These are phyloP conservation scores for Acorus gramineus DNA, from an alignment of 106 monocot species.

Conservation along the genomic window DNA sequence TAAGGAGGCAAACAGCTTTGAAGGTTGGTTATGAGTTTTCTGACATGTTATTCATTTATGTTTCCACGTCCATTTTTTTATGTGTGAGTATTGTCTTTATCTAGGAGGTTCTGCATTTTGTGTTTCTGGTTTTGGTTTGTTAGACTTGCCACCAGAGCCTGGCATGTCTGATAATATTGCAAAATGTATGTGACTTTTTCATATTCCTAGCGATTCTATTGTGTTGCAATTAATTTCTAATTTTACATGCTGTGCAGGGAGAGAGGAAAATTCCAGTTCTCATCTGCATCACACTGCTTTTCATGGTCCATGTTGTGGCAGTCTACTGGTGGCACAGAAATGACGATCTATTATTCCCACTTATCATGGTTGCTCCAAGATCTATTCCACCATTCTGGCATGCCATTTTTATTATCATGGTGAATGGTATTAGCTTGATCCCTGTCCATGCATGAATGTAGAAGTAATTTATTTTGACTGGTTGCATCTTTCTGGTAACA, in stretches of 20 bases:
- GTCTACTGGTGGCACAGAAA: slow-evolving; percentile 92
- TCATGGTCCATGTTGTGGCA: slow-evolving; percentile 60
- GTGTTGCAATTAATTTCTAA: too few relatives aligned
- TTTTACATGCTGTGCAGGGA: slow-evolving; percentile 36
- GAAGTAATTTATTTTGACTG: too few relatives aligned
- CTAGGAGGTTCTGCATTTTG: neutral
- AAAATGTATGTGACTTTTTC: too few relatives aligned
- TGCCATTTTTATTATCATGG: slow-evolving; percentile 78
- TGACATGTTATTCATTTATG: neutral
- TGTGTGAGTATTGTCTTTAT: neutral
- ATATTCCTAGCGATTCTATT: too few relatives aligned
- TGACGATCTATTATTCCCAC: slow-evolving; percentile 57
- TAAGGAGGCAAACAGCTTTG: slow-evolving; percentile 83
- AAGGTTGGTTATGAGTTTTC: slow-evolving; percentile 34
- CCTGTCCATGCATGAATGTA: too few relatives aligned
- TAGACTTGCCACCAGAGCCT: too few relatives aligned
- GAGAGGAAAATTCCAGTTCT: slow-evolving; percentile 74
- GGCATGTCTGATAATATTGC: too few relatives aligned
- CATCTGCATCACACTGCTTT: slow-evolving; percentile 43
- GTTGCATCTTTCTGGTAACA: too few relatives aligned
- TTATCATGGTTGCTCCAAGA: slow-evolving; percentile 74
- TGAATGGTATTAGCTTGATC: slow-evolving; percentile 48
- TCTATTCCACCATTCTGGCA: slow-evolving; percentile 91
- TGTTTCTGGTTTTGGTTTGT: too few relatives aligned
- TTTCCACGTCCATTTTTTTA: too few relatives aligned